Percentiles rank a stretch among this genome's conserved stretches.
Evolutionary conservation across 1,139 yeast species (phyloP).

Genomic region (Blastobotrys proliferans): DNA sequence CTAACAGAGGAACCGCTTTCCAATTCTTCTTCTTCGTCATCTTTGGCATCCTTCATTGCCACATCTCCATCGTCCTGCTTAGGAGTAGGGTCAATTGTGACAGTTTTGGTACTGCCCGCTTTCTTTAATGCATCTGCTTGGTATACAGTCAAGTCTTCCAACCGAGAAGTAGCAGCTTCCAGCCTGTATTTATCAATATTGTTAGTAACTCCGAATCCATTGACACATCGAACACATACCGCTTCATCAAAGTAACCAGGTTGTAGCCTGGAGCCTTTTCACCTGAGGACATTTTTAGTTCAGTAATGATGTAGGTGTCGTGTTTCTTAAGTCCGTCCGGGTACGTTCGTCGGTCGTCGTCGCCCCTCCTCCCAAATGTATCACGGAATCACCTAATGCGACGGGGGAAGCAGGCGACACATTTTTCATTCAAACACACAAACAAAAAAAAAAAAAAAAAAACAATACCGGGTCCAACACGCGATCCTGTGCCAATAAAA

Average conservation of each 20-base stretch:
- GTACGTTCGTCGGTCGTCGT: too few species aligned
- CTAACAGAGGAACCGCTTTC: conserved; percentile 8
- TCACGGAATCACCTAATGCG: too few species aligned
- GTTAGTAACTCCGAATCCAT: too few species aligned
- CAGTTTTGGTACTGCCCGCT: conserved; percentile 18
- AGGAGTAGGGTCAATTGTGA: conserved; percentile 19
- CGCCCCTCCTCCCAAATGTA: too few species aligned
- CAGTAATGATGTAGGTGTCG: neutral
- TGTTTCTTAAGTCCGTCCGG: neutral
- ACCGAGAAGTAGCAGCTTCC: conserved; percentile 90
- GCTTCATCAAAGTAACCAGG: conserved; percentile 71
- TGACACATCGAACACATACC: conserved; percentile 35
- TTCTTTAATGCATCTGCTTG: conserved; percentile 50
- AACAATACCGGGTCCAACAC: conserved; percentile 13
- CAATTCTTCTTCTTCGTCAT: conserved; percentile 3
- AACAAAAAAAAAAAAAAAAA: too few species aligned
- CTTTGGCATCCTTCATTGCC: conserved; percentile 17
- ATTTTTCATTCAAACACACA: neutral
- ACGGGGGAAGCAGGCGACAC: too few species aligned
- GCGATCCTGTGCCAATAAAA: conserved; percentile 36
- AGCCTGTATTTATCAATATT: conserved; percentile 44
- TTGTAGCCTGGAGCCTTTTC: conserved; percentile 42
- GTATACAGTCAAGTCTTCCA: conserved; percentile 81
- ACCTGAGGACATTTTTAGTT: neutral
- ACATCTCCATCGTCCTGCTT: conserved; percentile 11